Percentiles rank a stretch among this genome's conserved stretches.
These are phyloP conservation scores for Daldinia loculata DNA, from an alignment of 495 filamentous ascomycete species.

Conservation along the genomic window DNA sequence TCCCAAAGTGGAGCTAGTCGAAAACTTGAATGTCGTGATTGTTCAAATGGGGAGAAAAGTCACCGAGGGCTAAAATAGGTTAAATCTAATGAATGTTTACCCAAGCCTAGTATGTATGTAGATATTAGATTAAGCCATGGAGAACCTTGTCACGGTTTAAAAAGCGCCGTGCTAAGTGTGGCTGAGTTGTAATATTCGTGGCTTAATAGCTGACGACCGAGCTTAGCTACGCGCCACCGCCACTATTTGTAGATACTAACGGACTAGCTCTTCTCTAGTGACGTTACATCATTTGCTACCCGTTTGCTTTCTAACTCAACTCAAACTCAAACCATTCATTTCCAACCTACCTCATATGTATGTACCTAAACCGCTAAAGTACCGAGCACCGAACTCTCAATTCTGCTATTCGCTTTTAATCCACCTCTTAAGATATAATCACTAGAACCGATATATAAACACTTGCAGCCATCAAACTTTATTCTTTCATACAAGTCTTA, in stretches of 20 bases:
- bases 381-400: not conserved
- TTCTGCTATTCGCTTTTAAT: not conserved
- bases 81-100: not conserved
- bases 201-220: slow-evolving; percentile 7
- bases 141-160: not conserved
- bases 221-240: not conserved
- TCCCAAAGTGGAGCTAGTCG: too few relatives aligned
- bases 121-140: too few relatives aligned
- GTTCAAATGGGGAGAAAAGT: not conserved
- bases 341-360: too few relatives aligned
- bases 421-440: not conserved
- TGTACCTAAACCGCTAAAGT: not conserved
- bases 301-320: not conserved
- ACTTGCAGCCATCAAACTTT: not conserved
- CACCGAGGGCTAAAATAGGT: not conserved
- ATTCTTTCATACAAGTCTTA: not conserved
- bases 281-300: not conserved
- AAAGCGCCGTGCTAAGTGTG: not conserved
- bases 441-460: not conserved
- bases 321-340: too few relatives aligned
- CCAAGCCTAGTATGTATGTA: not conserved
- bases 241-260: not conserved
- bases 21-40: too few relatives aligned
- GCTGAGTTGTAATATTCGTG: not conserved
- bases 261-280: not conserved